Evolutionary conservation across 2,329 filamentous ascomycete species (phyloP), one percentile per base, ranked within the genome.

Genomic region (Fusarium mangiferae): DNA sequence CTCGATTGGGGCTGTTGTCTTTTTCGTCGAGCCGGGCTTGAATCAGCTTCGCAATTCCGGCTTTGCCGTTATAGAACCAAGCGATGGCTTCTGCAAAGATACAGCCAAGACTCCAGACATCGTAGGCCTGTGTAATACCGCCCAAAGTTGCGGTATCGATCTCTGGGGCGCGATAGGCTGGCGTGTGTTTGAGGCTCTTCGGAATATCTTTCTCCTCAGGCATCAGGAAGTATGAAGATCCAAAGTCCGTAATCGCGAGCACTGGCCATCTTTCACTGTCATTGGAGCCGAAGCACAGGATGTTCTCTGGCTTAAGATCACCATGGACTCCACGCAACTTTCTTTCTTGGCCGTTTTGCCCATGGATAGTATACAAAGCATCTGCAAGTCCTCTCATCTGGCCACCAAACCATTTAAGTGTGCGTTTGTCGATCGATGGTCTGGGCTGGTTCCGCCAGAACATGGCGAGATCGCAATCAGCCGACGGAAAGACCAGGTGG

Each of bases 251-350:
- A 1, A 46, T 3, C 2, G 11, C 22, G 6, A 46, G 13, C 14
- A 3, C 3, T 3, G 42, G 3, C 6, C 8, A 3, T 18, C 6
- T 13, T 2, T 26, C 1, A 9, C 4, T 12, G 2, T 26, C 3
- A 12, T 17, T 6, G 20, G n/a, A 24, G 2, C 18, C 7, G 26
- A 62, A 58, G 4, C 14, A 22, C 0, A 63, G 18, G 1, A 63
- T 63, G 3, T 63, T 63, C 15, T 13, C 33, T 5, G 60, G 60
- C 5, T 63, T 63, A 11, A 63, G 3, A 6, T 63, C 52, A 2
- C 52, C 42, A 28, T 63, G 60, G 0, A 26, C 13, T 6, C 15
- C 24, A 20, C 2, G 7, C 2, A 14, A 4, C 2, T n/a, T 0
- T 41, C 22, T 14, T 2, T 22, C 20, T 3, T 22, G 38, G 7